Percentiles rank a stretch among this genome's conserved stretches.
These are phyloP conservation scores for Mortierella alpina DNA, from an alignment of 192 early-diverging fungal genomes.

Conservation along the genomic window DNA sequence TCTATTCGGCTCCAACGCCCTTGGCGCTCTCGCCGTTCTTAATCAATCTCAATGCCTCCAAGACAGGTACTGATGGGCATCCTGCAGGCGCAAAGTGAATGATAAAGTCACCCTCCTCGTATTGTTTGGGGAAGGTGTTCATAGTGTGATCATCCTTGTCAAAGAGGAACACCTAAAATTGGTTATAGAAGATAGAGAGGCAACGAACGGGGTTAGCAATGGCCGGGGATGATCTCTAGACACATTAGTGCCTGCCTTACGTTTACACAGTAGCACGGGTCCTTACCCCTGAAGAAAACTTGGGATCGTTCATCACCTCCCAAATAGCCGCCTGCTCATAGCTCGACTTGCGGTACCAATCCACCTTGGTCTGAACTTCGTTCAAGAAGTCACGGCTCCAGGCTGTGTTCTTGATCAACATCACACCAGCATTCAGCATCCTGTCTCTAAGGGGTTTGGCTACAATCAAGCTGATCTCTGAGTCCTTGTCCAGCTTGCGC, in stretches of 20 bases:
- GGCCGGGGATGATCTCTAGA: not conserved
- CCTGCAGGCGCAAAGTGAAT: conserved; percentile 69
- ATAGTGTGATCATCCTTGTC: conserved; percentile 65
- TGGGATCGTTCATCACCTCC: conserved; percentile 59
- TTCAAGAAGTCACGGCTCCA: conserved; percentile 62
- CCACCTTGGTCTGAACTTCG: conserved; percentile 50
- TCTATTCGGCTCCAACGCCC: conserved; percentile 25
- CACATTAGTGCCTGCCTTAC: not conserved
- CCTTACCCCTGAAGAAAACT: conserved; percentile 47
- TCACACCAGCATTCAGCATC: conserved; percentile 71
- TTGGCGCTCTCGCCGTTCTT: conserved; percentile 35
- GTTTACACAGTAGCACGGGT: not conserved
- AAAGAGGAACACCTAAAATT: conserved; percentile 50
- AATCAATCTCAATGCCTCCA: conserved; percentile 55
- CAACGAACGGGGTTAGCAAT: conserved; percentile 1
- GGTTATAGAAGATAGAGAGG: conserved; percentile 9
- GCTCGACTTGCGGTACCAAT: conserved; percentile 53
- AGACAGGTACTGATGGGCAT: conserved; percentile 61
- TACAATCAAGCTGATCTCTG: conserved; percentile 60
- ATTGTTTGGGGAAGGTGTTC: conserved; percentile 66
- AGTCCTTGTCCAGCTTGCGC: conserved; percentile 11
- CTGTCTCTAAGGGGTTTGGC: conserved; percentile 56
- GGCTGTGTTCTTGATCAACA: conserved; percentile 67
- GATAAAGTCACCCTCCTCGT: conserved; percentile 60
- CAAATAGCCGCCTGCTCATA: conserved; percentile 71